phyloP scores from a whole-genome alignment of 345 rosid genomes.

The Durio zibethinus region DNA sequence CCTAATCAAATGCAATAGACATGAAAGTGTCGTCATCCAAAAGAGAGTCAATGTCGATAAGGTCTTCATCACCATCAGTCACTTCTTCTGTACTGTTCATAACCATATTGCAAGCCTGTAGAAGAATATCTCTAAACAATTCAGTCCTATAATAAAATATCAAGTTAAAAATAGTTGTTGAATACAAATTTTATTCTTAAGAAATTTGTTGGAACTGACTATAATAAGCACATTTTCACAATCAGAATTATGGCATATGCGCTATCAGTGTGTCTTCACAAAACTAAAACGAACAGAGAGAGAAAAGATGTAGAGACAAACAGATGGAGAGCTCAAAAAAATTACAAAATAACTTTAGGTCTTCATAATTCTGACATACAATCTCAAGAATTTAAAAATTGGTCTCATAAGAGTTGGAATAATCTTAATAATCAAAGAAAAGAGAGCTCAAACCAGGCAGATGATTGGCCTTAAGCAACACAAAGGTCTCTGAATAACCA shows the following conservation, averaged over 20 bases:
- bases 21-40: slow-evolving; percentile 68
- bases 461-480: not conserved
- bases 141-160: not conserved
- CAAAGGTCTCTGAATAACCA: not conserved
- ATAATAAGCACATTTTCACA: not conserved
- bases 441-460: not conserved
- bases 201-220: not conserved
- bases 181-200: not conserved
- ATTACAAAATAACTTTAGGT: not conserved
- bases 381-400: not conserved
- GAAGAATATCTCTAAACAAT: not conserved
- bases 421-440: not conserved
- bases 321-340: not conserved
- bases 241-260: not conserved
- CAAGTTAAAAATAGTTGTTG: not conserved
- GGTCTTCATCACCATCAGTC: slow-evolving; percentile 38
- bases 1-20: slow-evolving; percentile 62
- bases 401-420: not conserved
- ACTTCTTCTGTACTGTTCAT: slow-evolving; percentile 33
- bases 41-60: slow-evolving; percentile 56
- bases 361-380: not conserved
- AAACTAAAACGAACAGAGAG: not conserved
- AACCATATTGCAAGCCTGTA: slow-evolving; percentile 40
- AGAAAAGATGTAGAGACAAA: not conserved
- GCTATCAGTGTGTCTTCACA: not conserved